Evolutionary conservation across 345 rosid genomes (phyloP), one percentile per base, ranked within the genome.

Genomic region (Populus deltoides): DNA sequence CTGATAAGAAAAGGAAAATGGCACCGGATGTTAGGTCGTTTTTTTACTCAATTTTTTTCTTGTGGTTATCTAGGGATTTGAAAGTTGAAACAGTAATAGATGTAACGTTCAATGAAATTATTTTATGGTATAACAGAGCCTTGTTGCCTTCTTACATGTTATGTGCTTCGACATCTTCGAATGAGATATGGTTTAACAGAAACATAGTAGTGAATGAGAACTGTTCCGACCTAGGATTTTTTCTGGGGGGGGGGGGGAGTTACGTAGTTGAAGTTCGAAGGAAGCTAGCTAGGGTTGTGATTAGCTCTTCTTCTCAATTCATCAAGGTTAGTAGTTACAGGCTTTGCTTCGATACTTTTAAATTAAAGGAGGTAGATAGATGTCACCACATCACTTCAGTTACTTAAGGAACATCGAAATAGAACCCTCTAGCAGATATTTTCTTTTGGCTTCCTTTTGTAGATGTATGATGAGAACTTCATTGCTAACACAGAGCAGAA

Each of bases 1-100:
- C 25, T 62, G 13, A 20, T 59, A n/a, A n/a, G 29, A 24, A 24
- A 80, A 70, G 49, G 39, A 76, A 65, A 63, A 71, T 79, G 74
- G 61, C 79, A 79, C 29, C 81, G 73, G 77, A 79, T 76, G 78
- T 73, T 57, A 62, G 59, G 63, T 7, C n/a, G 7, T 51, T 18
- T 51, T 18, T 51, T 51, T 0, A 15, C 22, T 17, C 7, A 1
- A 1, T 49, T 4, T 59, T n/a, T 59, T 59, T 9, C 1, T 3
- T 1, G 15, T 33, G 29, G 29, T 59, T 29, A 59, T 29, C 25
- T 71, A 45, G 68, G 66, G 73, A 71, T 76, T 74, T 18, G 25
- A n/a, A 43, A 71, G 73, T 74, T 18, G 25, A n/a, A 43, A 79
- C 76, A 45, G 75, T 70, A 63, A 27, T 27, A 70, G 68, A 5